Base-by-base conservation (phyloP, 805 yeast genomes). In the Yamadazyma insecticola region DNA sequence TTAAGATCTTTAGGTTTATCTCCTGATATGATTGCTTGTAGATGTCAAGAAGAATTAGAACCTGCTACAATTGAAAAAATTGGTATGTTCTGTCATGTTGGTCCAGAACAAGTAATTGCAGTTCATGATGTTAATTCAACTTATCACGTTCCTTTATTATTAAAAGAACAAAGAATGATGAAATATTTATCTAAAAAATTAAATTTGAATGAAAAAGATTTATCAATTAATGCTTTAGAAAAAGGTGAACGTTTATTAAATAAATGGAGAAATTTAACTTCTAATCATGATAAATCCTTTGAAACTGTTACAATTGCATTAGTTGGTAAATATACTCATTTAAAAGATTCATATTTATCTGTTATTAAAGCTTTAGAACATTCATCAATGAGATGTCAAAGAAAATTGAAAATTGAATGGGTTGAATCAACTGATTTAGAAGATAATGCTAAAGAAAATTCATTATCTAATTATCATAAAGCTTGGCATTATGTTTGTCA, bases 21-120 rank as follows among this genome's bases (percentile, higher is more conserved):
- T 22, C 97, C 97, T 13, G 97, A 92, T 60, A 81, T 92, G 78
- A 87, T 92, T 66, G 98, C 97, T 36, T 90, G 97, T 70, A 79
- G 99, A 69, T 92, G 99, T 70, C 72, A 86, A 31, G 83, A 83
- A 45, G 74, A 74, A 52, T 74, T 92, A 47, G 95, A 84, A 51
- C 63, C 64, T 36, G 78, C 88, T 43, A 88, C 96, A n/a, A 85
- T 82, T 53, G 90, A 84, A 43, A 92, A 92, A 66, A 90, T 92
- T 53, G 92, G 97, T 37, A 92, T 92, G 97, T 92, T 92, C 67
- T 90, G 97, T 62, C 97, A 92, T 55, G 98, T 92, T 47, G 97
- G 96, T 18, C 85, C 95, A n/a, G 88, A 90, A 36, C 97, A 94
- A 69, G 97, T 92, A 28, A 74, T 92, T 46, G 96, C 95, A 29